Evolutionary conservation across 306 rosid genomes (phyloP).

Genomic region (Casuarina cunninghamiana): DNA sequence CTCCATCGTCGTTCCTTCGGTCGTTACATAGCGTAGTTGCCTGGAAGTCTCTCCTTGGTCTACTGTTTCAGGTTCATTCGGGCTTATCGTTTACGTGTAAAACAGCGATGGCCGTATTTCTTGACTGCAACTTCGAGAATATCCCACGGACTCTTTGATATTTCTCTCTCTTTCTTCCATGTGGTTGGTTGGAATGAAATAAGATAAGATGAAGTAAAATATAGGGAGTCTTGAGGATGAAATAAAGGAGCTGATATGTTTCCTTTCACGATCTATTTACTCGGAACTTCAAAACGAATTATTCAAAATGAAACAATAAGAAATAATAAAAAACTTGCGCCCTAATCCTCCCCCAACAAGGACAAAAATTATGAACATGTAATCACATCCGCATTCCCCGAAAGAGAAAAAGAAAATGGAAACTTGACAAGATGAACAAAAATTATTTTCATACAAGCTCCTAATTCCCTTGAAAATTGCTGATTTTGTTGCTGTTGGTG

Average conservation of each 20-base stretch:
- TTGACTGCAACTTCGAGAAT: constrained; percentile 56
- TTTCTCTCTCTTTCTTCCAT: constrained; percentile 24
- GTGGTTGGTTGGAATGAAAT: constrained; percentile 12
- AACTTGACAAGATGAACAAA: not conserved
- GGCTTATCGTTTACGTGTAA: constrained; percentile 54
- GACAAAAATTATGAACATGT: constrained; percentile 67
- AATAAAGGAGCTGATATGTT: not conserved
- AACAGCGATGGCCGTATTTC: constrained; percentile 54
- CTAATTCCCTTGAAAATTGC: constrained; percentile 65
- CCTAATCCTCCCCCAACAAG: constrained; percentile 34
- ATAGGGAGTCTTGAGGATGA: not conserved
- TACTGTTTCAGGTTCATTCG: constrained; percentile 29
- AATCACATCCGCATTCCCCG: constrained; percentile 37
- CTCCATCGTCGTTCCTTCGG: not conserved
- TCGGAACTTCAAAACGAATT: constrained; percentile 37
- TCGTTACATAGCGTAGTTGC: constrained; percentile 43
- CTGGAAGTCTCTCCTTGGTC: constrained; percentile 46
- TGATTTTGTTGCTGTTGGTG: constrained; percentile 34
- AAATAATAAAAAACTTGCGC: constrained; percentile 47
- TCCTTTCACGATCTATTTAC: constrained; percentile 38
- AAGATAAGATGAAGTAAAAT: constrained; percentile 10
- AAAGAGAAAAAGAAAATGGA: not conserved
- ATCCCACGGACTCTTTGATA: constrained; percentile 13
- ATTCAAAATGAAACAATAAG: constrained; percentile 40
- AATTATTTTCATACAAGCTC: not conserved